Evolutionary conservation across 345 rosid genomes (phyloP).

Genomic region (Rhizophora apiculata): DNA sequence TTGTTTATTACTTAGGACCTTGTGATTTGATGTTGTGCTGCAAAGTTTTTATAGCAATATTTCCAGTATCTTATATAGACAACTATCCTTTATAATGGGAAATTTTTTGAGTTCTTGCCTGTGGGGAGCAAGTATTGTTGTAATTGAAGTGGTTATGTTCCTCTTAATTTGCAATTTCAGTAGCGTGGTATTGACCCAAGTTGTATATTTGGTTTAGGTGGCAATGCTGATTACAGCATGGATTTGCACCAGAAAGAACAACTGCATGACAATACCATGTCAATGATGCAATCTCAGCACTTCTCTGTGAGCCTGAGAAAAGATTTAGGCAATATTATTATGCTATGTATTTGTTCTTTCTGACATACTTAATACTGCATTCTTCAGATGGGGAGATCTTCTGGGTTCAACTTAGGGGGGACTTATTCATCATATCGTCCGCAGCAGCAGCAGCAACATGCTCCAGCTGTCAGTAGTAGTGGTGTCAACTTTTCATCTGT

Average conservation of each 20-base stretch:
- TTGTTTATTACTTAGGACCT: not conserved
- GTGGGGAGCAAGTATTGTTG: no score
- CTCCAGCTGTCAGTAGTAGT: constrained; percentile 69
- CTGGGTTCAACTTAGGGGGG: constrained; percentile 85
- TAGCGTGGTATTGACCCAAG: constrained; percentile 28
- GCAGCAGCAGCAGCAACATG: constrained; percentile 83
- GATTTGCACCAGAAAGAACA: constrained; percentile 97
- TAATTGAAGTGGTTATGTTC: not conserved
- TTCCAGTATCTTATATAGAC: no score
- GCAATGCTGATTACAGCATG: constrained; percentile 85
- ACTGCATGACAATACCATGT: constrained; percentile 85
- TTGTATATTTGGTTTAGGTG: constrained; percentile 66
- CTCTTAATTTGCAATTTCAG: not conserved
- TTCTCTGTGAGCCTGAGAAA: constrained; percentile 62
- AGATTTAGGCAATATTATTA: constrained; percentile 10
- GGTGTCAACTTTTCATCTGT: constrained; percentile 58
- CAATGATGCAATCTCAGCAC: constrained; percentile 98
- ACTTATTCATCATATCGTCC: constrained; percentile 83
- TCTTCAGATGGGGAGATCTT: constrained; percentile 82
- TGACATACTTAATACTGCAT: constrained; percentile 18
- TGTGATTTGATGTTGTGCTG: no score
- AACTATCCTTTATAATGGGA: no score
- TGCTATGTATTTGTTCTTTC: not conserved
- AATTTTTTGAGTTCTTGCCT: no score
- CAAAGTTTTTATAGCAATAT: no score